A percentile compares a stretch with the other conserved stretches of the same genome.
Evolutionary conservation across 140 eudicot genomes (phyloP).

Genomic region (Erigeron philadelphicus): DNA sequence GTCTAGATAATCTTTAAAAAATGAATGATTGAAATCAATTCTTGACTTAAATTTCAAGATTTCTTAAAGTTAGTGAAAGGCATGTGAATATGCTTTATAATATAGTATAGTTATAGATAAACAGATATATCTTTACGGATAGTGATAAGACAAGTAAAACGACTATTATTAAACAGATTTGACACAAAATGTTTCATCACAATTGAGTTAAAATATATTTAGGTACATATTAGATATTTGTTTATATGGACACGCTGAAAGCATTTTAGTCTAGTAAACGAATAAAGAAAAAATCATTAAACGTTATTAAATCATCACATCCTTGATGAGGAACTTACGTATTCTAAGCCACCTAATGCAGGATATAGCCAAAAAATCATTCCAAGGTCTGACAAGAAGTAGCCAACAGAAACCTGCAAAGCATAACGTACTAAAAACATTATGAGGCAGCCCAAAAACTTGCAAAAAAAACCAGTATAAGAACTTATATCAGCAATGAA

Average conservation of each 20-base stretch:
- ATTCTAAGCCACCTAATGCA: constrained; percentile 91
- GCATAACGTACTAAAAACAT: constrained; percentile 25
- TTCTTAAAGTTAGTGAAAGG: too few species aligned
- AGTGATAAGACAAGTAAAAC: neutral
- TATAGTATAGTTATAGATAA: too few species aligned
- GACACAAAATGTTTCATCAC: neutral
- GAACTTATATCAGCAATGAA: constrained; percentile 2
- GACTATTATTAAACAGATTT: neutral
- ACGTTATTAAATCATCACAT: neutral
- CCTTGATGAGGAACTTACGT: constrained; percentile 51
- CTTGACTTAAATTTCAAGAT: too few species aligned
- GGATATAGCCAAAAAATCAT: constrained; percentile 96
- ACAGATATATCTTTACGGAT: neutral
- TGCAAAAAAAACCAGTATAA: neutral
- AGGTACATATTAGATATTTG: neutral
- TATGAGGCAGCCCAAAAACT: constrained; percentile 10
- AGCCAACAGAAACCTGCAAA: constrained; percentile 89
- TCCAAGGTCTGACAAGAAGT: constrained; percentile 80
- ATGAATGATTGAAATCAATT: too few species aligned
- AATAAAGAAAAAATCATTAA: too few species aligned
- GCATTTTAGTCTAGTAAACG: too few species aligned
- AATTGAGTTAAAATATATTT: neutral
- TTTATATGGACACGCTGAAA: neutral
- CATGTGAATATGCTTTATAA: too few species aligned
- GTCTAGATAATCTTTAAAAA: too few species aligned